Conservation (phyloP, 345 rosid species). For the Eucalyptus marginata region DNA sequence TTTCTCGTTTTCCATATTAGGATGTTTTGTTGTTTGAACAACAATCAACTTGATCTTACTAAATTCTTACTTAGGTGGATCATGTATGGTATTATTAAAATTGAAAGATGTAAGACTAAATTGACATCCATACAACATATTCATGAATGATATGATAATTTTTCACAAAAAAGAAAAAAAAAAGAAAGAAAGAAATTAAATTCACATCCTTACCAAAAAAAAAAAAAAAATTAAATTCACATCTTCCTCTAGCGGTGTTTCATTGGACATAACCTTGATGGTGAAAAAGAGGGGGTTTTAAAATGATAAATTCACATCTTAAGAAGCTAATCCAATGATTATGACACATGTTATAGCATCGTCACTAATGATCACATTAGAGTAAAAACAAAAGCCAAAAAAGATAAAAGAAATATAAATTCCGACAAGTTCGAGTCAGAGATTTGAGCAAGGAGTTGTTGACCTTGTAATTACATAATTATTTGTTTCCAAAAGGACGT, state of each 20-base stretch:
- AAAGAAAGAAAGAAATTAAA: background rate
- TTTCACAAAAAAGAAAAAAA: rapidly evolving
- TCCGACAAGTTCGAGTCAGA: background rate
- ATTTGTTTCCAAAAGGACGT: background rate
- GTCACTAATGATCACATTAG: rapidly evolving
- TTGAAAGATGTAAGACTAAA: rapidly evolving
- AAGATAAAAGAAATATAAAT: too few species aligned
- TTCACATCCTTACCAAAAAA: background rate
- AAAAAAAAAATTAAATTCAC: background rate
- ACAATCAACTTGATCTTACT: background rate
- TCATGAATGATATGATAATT: background rate
- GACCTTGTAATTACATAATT: background rate
- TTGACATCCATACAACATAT: rapidly evolving
- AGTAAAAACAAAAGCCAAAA: too few species aligned
- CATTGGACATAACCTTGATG: rapidly evolving
- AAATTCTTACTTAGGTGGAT: rapidly evolving
- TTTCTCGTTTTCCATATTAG: background rate
- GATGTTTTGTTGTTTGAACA: background rate
- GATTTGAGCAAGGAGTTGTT: too few species aligned
- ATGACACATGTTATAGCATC: background rate
- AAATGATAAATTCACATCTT: background rate
- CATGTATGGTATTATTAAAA: too few species aligned
- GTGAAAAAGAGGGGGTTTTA: background rate
- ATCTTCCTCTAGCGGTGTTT: background rate
- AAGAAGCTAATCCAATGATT: background rate